Evolutionary conservation across 257 asterid genomes (phyloP).

Genomic region (Penstemon eatonii): DNA sequence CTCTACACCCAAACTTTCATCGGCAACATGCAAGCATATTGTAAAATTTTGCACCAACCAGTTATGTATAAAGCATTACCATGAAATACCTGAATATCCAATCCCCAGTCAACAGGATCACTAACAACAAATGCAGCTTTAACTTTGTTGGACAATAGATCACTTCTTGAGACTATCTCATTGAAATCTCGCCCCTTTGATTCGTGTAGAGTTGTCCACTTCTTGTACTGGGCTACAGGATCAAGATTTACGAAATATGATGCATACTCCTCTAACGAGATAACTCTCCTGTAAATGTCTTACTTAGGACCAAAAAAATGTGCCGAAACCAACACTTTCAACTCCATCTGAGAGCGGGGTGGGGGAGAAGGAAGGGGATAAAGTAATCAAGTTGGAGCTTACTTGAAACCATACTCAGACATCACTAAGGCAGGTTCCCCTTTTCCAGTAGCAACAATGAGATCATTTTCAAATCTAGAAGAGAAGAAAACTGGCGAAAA

Average conservation of each 20-base stretch:
- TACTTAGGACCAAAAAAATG: slow-evolving; percentile 16
- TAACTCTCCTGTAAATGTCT: slow-evolving; percentile 46
- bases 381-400: slow-evolving; percentile 25
- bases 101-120: slow-evolving; percentile 78
- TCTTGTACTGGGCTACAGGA: slow-evolving; percentile 65
- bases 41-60: too few relatives aligned
- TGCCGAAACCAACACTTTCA: slow-evolving; percentile 8
- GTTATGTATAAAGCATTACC: too few relatives aligned
- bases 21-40: too few relatives aligned
- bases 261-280: slow-evolving; percentile 58
- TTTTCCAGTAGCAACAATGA: slow-evolving; percentile 66
- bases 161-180: slow-evolving; percentile 26
- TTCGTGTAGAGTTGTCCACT: slow-evolving; percentile 42
- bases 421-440: slow-evolving; percentile 67
- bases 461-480: slow-evolving; percentile 54
- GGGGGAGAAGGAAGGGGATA: neutral
- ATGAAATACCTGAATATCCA: slow-evolving; percentile 56
- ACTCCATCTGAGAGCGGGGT: neutral
- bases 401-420: slow-evolving; percentile 67
- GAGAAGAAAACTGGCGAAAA: slow-evolving; percentile 11
- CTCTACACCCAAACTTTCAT: neutral
- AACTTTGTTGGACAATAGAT: slow-evolving; percentile 34
- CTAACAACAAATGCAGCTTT: slow-evolving; percentile 57
- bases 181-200: slow-evolving; percentile 26
- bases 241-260: slow-evolving; percentile 53